These are phyloP conservation scores for Camelina neglecta DNA, from an alignment of 345 rosid genomes.

Conservation along the genomic window DNA sequence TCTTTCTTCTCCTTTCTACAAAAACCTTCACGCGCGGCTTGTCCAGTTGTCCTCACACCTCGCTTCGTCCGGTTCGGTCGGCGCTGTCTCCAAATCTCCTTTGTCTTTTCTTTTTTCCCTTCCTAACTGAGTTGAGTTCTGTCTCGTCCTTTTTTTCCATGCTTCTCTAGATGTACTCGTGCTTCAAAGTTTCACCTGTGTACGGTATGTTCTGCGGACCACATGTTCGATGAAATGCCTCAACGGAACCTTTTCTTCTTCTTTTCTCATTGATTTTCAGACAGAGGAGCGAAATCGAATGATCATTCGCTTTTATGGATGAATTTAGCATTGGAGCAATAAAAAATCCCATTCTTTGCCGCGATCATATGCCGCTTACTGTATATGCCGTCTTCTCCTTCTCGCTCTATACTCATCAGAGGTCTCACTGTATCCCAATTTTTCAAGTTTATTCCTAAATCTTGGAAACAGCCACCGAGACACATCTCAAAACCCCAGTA, in stretches of 20 bases:
- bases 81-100: neutral
- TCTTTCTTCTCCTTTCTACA: slow-evolving; percentile 10
- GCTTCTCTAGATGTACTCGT: neutral
- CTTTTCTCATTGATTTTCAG: slow-evolving; percentile 4
- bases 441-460: slow-evolving; percentile 53
- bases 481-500: slow-evolving; percentile 16
- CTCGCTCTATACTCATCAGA: slow-evolving; percentile 30
- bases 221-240: slow-evolving; percentile 40
- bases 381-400: slow-evolving; percentile 70
- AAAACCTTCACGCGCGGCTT: slow-evolving; percentile 32
- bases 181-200: neutral
- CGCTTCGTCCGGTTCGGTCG: neutral
- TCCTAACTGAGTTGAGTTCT: neutral
- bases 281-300: slow-evolving; percentile 23
- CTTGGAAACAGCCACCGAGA: slow-evolving; percentile 50
- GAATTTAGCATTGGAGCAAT: neutral
- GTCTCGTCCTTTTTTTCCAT: neutral
- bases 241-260: neutral
- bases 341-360: slow-evolving; percentile 18
- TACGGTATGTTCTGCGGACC: slow-evolving; percentile 28
- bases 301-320: slow-evolving; percentile 20
- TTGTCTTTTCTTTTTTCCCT: neutral
- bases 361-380: slow-evolving; percentile 37
- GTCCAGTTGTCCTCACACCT: neutral
- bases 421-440: slow-evolving; percentile 51